Base-by-base conservation (phyloP, 2,329 filamentous ascomycete species). In the Pyrenochaeta sp. region DNA sequence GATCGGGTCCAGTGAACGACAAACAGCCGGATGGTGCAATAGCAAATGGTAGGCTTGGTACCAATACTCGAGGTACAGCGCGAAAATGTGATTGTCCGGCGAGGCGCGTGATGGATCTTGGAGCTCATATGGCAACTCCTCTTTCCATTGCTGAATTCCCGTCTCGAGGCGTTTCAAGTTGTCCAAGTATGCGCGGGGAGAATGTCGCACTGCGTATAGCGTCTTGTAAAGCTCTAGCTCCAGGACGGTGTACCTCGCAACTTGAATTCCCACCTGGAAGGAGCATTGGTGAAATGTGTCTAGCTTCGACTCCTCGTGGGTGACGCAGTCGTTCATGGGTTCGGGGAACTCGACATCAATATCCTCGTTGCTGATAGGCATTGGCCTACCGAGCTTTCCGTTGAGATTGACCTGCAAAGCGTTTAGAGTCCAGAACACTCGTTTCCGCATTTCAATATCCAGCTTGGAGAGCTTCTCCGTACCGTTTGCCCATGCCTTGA, bases 331-430 rank as follows among this genome's bases (percentile, higher is more conserved):
- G 18, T 86, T 78, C 21, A 92, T 79, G 4, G 84, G 74, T 44
- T 88, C 80, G 1, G 89, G 90, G 34, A 90, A 82, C 49, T 90
- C 89, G 23, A 89, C 82, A 59, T 95, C 90, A 55, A 91, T 87
- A 52, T 94, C 89, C 37, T 89, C 84, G 3, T 85, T 74, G 8
- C 83, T 81, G 34, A 94, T 80, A 1, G 86, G 83, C 81, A 94
- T 88, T 1, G 90, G 90, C 11, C 86, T 80, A 13, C 90, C 90
- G 23, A 92, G 81, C 44, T 88, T 89, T 14, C 88, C 88, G 55
- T 84, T 84, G 7, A 93, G 74, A n/a, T 82, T 83, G 7, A 88
- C 77, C 47, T 84, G 80, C 10, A 91, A 77, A 4, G 80, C 76
- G 27, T 91, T 72, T 8, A 92, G 77, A 5, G 79, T 79, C 87